Evolutionary conservation across 2,329 filamentous ascomycete species (phyloP).

Genomic region (Alternaria rosae): DNA sequence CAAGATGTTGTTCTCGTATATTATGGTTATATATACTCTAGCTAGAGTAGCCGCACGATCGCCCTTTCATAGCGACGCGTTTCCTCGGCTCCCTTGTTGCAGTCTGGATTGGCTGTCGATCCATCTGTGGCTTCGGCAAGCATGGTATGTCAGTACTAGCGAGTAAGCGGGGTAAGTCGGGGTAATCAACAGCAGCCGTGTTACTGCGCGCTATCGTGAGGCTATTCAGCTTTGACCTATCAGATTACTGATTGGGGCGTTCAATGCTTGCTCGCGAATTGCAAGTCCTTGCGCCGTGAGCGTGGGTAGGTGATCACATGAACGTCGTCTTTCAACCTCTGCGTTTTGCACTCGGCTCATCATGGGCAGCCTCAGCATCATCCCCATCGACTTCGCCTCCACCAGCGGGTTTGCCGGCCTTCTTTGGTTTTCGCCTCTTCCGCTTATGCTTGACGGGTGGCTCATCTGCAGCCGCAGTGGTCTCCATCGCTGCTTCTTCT

Average conservation of each 20-base stretch:
- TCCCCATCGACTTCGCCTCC: constrained; percentile 11
- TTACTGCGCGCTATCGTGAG: neutral
- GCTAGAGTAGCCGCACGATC: neutral
- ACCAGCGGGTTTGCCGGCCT: constrained; percentile 5
- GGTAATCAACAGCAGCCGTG: constrained; percentile 4
- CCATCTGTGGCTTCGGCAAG: constrained; percentile 24
- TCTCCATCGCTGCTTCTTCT: neutral
- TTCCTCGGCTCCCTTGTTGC: neutral
- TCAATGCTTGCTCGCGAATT: neutral
- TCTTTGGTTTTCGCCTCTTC: constrained; percentile 28
- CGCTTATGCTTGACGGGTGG: constrained; percentile 32
- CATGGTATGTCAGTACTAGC: constrained; percentile 22
- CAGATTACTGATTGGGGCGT: neutral
- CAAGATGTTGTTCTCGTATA: neutral
- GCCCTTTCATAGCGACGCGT: neutral
- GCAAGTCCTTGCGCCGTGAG: neutral
- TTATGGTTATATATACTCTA: neutral
- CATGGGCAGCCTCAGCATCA: constrained; percentile 7
- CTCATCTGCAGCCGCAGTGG: constrained; percentile 4
- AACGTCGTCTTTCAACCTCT: constrained; percentile 16
- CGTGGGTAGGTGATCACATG: neutral
- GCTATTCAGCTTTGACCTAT: neutral
- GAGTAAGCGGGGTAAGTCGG: constrained; percentile 34
- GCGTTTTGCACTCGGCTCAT: constrained; percentile 26
- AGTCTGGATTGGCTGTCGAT: neutral